These are phyloP conservation scores for Emergomyces orientalis DNA, from an alignment of 2,329 filamentous ascomycete species.

Conservation along the genomic window DNA sequence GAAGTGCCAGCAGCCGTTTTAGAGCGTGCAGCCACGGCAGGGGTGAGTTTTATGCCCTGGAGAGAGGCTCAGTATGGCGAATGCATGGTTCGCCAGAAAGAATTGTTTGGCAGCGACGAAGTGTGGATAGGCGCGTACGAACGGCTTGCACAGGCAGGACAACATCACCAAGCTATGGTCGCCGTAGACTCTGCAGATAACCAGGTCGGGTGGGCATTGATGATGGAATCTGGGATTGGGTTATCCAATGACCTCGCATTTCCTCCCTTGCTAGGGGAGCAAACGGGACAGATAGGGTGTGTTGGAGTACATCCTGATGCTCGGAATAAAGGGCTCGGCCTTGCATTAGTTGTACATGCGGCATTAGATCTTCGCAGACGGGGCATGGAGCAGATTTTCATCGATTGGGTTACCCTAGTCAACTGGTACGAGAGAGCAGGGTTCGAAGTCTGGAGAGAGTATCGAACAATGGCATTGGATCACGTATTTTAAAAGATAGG, in stretches of 20 bases:
- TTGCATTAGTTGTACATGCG: conserved; percentile 37
- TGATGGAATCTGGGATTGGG: conserved; percentile 29
- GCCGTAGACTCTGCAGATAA: conserved; percentile 31
- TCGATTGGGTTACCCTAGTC: conserved; percentile 38
- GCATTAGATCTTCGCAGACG: conserved; percentile 36
- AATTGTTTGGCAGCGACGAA: conserved; percentile 19
- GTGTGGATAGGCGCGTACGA: conserved; percentile 37
- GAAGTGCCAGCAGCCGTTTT: conserved; percentile 29
- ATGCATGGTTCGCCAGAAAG: conserved; percentile 13
- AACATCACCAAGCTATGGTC: conserved; percentile 36
- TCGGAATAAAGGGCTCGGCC: conserved; percentile 33
- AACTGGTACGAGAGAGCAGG: conserved; percentile 40
- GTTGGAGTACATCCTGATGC: conserved; percentile 35
- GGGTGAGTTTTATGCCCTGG: conserved; percentile 14
- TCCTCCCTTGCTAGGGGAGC: conserved; percentile 30
- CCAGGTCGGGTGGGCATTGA: conserved; percentile 40
- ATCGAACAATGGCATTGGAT: conserved; percentile 22
- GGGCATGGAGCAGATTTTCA: conserved; percentile 35
- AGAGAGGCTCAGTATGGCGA: conserved; percentile 12
- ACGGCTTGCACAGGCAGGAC: conserved; percentile 25
- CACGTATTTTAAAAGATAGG: conserved; percentile 4
- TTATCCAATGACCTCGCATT: conserved; percentile 34
- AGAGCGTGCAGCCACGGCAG: conserved; percentile 21
- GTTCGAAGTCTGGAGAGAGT: conserved; percentile 34
- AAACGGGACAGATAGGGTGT: conserved; percentile 38